Evolutionary conservation across 305 asterid genomes (phyloP).

Genomic region (Rubia balearica): DNA sequence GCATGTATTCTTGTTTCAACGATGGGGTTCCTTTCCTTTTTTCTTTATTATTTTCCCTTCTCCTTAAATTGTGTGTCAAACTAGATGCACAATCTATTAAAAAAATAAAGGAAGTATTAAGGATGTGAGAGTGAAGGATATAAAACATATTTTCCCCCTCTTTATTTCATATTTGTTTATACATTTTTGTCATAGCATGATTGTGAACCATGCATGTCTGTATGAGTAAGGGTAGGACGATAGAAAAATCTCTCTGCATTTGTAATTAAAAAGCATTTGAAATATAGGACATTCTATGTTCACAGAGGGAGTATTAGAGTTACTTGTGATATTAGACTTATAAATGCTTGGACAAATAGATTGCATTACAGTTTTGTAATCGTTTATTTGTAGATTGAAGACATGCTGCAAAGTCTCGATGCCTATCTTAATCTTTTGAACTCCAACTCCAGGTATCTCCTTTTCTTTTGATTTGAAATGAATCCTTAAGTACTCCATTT

Average conservation of each 20-base stretch:
- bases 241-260: background rate
- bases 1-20: background rate
- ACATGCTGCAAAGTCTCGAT: conserved; percentile 77
- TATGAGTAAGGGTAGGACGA: background rate
- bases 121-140: background rate
- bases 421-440: conserved; percentile 45
- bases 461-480: background rate
- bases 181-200: background rate
- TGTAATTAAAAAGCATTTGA: background rate
- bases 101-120: background rate
- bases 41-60: no score
- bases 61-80: background rate
- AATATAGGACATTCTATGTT: background rate
- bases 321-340: background rate
- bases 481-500: background rate
- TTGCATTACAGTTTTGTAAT: background rate
- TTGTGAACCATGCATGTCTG: background rate
- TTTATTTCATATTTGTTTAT: background rate
- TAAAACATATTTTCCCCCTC: background rate
- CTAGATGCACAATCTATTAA: background rate
- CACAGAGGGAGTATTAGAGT: background rate
- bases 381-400: conserved; percentile 37
- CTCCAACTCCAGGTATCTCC: conserved; percentile 62
- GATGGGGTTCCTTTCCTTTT: background rate
- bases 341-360: background rate